A percentile compares a stretch with the other conserved stretches of the same genome.
Conservation (phyloP, 495 filamentous ascomycete species). For the Daldinia concentrica region DNA sequence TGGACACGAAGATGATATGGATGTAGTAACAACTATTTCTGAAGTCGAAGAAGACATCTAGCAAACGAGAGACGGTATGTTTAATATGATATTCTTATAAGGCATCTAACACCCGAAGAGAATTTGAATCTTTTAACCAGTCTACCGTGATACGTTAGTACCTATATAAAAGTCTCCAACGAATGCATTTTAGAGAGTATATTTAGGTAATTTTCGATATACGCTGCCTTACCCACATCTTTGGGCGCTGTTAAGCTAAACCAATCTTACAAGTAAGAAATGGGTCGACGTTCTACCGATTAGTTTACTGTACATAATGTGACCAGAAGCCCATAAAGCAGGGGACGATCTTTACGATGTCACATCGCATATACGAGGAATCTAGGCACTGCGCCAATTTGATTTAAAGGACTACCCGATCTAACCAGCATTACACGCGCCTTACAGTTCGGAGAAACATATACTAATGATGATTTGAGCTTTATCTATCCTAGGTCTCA, state of each 20-base stretch:
- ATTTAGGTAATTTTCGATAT: background rate
- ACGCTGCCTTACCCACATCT: too few relatives aligned
- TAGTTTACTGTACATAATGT: background rate
- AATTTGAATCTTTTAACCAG: background rate
- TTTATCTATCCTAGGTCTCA: background rate
- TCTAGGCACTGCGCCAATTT: constrained; percentile 10
- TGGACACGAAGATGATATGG: background rate
- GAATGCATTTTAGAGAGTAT: background rate
- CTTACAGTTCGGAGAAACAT: constrained; percentile 1
- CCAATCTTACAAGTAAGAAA: background rate
- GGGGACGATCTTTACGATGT: constrained; percentile 31
- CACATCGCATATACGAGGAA: constrained; percentile 42
- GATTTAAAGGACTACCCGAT: background rate
- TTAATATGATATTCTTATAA: background rate
- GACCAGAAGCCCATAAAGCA: constrained; percentile 14
- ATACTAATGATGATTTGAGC: constrained; percentile 2
- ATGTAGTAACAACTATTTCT: background rate
- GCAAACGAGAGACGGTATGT: background rate
- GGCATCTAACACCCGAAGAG: background rate
- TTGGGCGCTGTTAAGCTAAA: too few relatives aligned
- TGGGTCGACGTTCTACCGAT: constrained; percentile 13
- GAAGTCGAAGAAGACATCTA: background rate
- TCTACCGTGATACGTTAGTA: background rate
- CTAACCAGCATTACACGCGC: background rate
- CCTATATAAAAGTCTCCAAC: background rate